Evolutionary conservation across 2,329 filamentous ascomycete genomes (phyloP), one percentile per base, ranked within the genome.

Genomic region (Verticillium dahliae): DNA sequence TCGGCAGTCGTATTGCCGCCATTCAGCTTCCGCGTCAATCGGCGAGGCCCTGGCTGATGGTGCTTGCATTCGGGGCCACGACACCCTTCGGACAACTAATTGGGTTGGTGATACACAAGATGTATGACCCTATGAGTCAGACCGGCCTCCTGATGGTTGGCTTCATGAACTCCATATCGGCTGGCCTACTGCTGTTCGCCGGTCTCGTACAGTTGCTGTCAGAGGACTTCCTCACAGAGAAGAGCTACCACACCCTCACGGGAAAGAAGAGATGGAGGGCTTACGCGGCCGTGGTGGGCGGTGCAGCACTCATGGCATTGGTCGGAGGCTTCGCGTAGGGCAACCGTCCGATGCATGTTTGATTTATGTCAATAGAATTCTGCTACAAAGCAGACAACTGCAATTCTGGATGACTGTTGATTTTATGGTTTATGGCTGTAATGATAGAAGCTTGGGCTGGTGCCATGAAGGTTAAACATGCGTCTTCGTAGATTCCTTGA

Each of bases 141-240:
- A 85, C 86, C 0, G 91, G 92, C 0, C 75, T 96, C 57, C 77
- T 96, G 33, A 89, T 94, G 76, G 91, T 96, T 6, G 92, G 92
- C 7, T 85, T 93, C 70, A 95, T 94, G 82, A 96, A 96, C 69
- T 91, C 90, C 45, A 89, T 96, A 59, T 92, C 89, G 10, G 88
- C 89, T 58, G 92, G 92, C 0, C 78, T 96, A 58, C 75, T 96
- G 34, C 79, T 96, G 3, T 96, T 94, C 71, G 91, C 92, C 0
- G 91, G 90, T 0, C 77, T 96, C 54, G 92, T 96, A 4, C 91
- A 96, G 75, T 80, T 96, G 22, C 80, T 96, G 56, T 90, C 91
- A 0, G 91, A 96, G 74, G 92, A 96, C 69, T 96, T 96, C 67
- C 70, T 92, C 63, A 86, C 85, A 13, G 89, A 91, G 67, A 88